Conservation (phyloP, 176 grass and related monocot species). For the Dendrocalamus sinicus region DNA sequence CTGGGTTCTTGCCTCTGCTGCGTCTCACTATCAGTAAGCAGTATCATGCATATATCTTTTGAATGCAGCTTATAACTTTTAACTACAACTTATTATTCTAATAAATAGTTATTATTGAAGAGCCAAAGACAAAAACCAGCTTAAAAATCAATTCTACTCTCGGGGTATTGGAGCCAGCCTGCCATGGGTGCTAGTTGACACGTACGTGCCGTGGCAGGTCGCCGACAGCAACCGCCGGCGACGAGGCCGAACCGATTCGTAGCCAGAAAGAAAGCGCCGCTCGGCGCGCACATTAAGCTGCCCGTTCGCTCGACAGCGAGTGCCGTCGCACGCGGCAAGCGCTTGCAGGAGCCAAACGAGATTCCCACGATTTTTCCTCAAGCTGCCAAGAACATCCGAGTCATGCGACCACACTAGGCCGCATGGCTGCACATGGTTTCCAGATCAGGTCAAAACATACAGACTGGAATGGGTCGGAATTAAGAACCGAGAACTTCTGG, state of each 20-base stretch:
- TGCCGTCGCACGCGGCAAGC: not conserved
- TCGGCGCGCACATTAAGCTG: not conserved
- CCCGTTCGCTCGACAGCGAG: not conserved
- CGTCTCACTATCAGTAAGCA: not conserved
- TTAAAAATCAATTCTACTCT: no score
- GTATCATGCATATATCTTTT: not conserved
- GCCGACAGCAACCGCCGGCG: not conserved
- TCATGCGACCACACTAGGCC: not conserved
- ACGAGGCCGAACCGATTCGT: not conserved
- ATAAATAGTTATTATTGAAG: no score
- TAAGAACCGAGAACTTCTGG: not conserved
- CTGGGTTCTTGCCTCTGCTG: not conserved
- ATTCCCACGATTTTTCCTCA: not conserved
- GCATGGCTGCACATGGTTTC: slow-evolving; percentile 25
- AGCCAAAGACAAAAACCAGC: no score
- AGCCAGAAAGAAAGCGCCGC: not conserved
- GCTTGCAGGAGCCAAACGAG: not conserved
- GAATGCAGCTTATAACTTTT: no score
- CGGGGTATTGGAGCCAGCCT: not conserved
- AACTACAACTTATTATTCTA: no score
- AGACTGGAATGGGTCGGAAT: slow-evolving; percentile 15
- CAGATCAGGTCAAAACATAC: slow-evolving; percentile 40
- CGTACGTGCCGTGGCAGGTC: not conserved
- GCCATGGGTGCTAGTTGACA: not conserved
- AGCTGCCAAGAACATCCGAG: not conserved